Evolutionary conservation across 2,329 filamentous ascomycete species (phyloP).

Genomic region (Cladosporium austrohemisphaericum): DNA sequence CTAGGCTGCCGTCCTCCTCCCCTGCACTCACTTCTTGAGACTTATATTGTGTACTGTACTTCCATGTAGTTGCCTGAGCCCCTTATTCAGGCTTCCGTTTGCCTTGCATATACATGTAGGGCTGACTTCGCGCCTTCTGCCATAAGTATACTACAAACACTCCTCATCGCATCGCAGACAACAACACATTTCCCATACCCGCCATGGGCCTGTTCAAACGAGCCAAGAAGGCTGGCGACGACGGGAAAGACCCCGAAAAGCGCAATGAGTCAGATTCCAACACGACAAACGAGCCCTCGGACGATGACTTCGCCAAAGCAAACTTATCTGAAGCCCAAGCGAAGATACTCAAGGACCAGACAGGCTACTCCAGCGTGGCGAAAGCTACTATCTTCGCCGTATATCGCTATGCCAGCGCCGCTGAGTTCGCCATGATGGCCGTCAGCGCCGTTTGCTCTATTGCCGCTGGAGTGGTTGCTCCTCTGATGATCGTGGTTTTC

Average conservation of each 20-base stretch:
- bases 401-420: conserved; percentile 2
- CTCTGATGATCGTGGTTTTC: conserved; percentile 43
- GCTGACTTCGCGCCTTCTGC: too few relatives aligned
- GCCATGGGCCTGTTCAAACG: conserved; percentile 3
- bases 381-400: conserved; percentile 12
- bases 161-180: too few relatives aligned
- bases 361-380: conserved; percentile 1
- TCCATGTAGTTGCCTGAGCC: too few relatives aligned
- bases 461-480: conserved; percentile 39
- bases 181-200: too few relatives aligned
- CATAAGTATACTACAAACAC: too few relatives aligned
- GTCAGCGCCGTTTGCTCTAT: conserved; percentile 36
- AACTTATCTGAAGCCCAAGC: conserved; percentile 9
- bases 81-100: too few relatives aligned
- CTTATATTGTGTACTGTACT: too few relatives aligned
- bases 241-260: background rate
- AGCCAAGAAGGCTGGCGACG: background rate
- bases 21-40: too few relatives aligned
- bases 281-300: background rate
- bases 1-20: too few relatives aligned
- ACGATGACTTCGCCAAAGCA: conserved; percentile 7
- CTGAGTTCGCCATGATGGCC: conserved; percentile 10
- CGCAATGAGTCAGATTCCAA: background rate
- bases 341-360: conserved; percentile 13
- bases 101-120: too few relatives aligned